phyloP scores from a whole-genome alignment of 805 yeast species.

The Komagataella pseudopastoris region DNA sequence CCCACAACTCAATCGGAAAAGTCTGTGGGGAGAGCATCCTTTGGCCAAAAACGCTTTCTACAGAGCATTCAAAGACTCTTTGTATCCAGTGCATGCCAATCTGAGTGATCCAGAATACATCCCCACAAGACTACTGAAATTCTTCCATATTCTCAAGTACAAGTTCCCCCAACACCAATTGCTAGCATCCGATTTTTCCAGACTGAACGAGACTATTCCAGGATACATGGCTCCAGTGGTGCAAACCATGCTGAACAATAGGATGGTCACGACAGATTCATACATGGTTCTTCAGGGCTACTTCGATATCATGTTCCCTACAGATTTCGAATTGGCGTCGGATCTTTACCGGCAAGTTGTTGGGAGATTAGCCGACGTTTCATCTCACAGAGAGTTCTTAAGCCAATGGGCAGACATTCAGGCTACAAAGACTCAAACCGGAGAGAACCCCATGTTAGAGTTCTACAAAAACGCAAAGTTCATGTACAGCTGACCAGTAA shows the following conservation, averaged over 20 bases:
- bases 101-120: slow-evolving; percentile 64
- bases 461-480: slow-evolving; percentile 67
- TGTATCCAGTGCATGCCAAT: slow-evolving; percentile 55
- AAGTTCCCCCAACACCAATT: slow-evolving; percentile 67
- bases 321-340: slow-evolving; percentile 51
- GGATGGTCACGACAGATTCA: slow-evolving; percentile 56
- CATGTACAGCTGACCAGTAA: slow-evolving; percentile 24
- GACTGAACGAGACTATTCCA: slow-evolving; percentile 29
- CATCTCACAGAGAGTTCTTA: slow-evolving; percentile 52
- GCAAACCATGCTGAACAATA: slow-evolving; percentile 56
- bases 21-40: slow-evolving; percentile 36
- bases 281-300: slow-evolving; percentile 80
- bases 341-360: slow-evolving; percentile 51
- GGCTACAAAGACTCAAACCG: slow-evolving; percentile 54
- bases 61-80: slow-evolving; percentile 29
- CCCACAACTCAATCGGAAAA: slow-evolving; percentile 18
- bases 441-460: slow-evolving; percentile 77
- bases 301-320: slow-evolving; percentile 80
- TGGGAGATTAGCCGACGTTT: slow-evolving; percentile 40
- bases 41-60: slow-evolving; percentile 31
- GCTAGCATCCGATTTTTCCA: slow-evolving; percentile 58
- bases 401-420: slow-evolving; percentile 59
- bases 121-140: slow-evolving; percentile 62
- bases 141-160: slow-evolving; percentile 46
- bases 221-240: slow-evolving; percentile 72